Evolutionary conservation across 495 filamentous ascomycete genomes (phyloP).

Genomic region (Penicillium lagena): DNA sequence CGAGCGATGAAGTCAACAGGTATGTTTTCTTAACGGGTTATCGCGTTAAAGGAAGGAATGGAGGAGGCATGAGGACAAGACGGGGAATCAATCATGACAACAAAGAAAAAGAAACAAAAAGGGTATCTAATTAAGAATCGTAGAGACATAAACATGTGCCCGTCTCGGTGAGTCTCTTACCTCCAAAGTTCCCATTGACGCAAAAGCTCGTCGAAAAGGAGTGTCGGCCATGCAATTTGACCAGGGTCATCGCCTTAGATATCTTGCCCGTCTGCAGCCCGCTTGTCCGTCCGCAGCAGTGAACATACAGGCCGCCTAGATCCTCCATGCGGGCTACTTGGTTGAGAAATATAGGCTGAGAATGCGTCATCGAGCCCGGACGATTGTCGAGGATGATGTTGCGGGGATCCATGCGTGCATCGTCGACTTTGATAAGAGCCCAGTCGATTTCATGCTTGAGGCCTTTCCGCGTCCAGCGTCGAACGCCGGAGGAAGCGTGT

Average conservation of each 20-base stretch:
- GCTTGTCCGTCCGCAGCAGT: slow-evolving; percentile 86
- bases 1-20: background rate
- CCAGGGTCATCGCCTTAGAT: slow-evolving; percentile 64
- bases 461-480: slow-evolving; percentile 57
- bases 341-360: slow-evolving; percentile 32
- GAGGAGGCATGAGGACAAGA: slow-evolving; percentile 2
- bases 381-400: slow-evolving; percentile 54
- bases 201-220: slow-evolving; percentile 79
- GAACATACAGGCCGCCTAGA: slow-evolving; percentile 68
- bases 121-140: slow-evolving; percentile 27
- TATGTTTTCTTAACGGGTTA: slow-evolving; percentile 11
- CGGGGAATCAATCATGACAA: background rate
- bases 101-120: slow-evolving; percentile 8
- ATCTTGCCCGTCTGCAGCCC: slow-evolving; percentile 76
- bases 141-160: slow-evolving; percentile 21
- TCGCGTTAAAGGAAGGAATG: slow-evolving; percentile 6
- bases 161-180: slow-evolving; percentile 33
- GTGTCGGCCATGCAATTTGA: slow-evolving; percentile 74
- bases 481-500: slow-evolving; percentile 82
- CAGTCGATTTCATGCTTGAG: slow-evolving; percentile 91
- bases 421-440: slow-evolving; percentile 79
- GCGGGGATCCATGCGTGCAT: slow-evolving; percentile 60
- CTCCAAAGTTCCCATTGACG: slow-evolving; percentile 64
- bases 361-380: slow-evolving; percentile 10
- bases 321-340: slow-evolving; percentile 41